Evolutionary conservation across 345 rosid species (phyloP).

Genomic region (Eucalyptus dawsonii): DNA sequence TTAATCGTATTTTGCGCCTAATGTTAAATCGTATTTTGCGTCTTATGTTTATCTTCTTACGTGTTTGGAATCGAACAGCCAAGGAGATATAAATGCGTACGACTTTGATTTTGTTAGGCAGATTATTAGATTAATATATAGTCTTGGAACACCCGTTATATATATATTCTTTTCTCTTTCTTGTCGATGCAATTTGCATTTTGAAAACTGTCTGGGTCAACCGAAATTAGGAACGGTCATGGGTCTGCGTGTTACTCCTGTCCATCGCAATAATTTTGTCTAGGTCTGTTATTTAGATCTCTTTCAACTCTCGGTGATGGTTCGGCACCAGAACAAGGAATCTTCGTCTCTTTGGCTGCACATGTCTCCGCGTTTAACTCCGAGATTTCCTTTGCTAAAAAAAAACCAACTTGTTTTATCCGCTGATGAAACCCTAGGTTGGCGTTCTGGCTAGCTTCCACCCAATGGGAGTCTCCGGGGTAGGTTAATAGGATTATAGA

Average conservation of each 20-base stretch:
- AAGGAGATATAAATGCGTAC: not conserved
- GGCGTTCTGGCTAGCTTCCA: not conserved
- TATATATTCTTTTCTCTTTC: not conserved
- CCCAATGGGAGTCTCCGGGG: not conserved
- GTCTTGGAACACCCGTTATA: not conserved
- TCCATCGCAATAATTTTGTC: not conserved
- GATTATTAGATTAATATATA: not conserved
- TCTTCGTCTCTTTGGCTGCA: not conserved
- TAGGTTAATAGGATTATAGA: not conserved
- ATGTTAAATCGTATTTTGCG: not conserved
- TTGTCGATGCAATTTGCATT: not conserved
- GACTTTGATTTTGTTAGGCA: not conserved
- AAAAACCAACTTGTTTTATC: not conserved
- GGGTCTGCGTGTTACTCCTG: not conserved
- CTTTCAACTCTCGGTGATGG: not conserved
- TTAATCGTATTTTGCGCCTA: not conserved
- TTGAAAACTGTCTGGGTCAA: not conserved
- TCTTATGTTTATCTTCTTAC: not conserved
- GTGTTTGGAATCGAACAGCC: not conserved
- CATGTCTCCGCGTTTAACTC: not conserved
- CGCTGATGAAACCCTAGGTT: not conserved
- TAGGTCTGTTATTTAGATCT: not conserved
- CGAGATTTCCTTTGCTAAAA: not conserved
- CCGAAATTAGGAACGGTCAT: not conserved
- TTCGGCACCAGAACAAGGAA: not conserved